These are phyloP conservation scores for Ricinus communis DNA, from an alignment of 345 rosid genomes.

Conservation along the genomic window DNA sequence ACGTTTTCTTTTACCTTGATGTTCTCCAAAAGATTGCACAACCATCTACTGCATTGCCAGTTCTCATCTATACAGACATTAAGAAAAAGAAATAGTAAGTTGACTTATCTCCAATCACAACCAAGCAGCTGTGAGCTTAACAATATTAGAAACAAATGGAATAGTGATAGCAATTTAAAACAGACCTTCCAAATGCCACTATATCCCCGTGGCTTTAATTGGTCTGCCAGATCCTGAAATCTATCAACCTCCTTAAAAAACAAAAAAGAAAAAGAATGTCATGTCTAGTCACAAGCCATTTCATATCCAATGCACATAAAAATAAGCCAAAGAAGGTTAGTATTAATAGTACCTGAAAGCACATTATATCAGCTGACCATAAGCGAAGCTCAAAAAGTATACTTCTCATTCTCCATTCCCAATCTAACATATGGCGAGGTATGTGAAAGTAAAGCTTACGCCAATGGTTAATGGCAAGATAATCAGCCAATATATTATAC, in stretches of 20 bases:
- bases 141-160: not conserved
- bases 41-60: slow-evolving; percentile 89
- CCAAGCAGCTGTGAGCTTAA: no score
- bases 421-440: slow-evolving; percentile 67
- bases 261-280: no score
- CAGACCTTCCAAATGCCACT: slow-evolving; percentile 84
- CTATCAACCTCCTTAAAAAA: slow-evolving; percentile 81
- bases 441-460: slow-evolving; percentile 77
- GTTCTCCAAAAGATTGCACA: slow-evolving; percentile 97
- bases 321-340: no score
- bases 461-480: slow-evolving; percentile 77
- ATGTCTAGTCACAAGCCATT: not conserved
- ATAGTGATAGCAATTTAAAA: not conserved
- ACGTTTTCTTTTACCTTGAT: slow-evolving; percentile 50
- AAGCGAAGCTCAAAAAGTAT: slow-evolving; percentile 78
- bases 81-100: not conserved
- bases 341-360: slow-evolving; percentile 70
- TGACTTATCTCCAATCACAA: no score
- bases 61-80: slow-evolving; percentile 73
- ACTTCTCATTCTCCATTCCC: slow-evolving; percentile 79
- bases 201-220: slow-evolving; percentile 65
- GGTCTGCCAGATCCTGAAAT: slow-evolving; percentile 75
- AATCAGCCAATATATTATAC: slow-evolving; percentile 90
- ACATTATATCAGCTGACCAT: slow-evolving; percentile 95
- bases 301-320: slow-evolving; percentile 11